Evolutionary conservation across 78 protist genomes (phyloP).

Genomic region (Kipferlia bialata): DNA sequence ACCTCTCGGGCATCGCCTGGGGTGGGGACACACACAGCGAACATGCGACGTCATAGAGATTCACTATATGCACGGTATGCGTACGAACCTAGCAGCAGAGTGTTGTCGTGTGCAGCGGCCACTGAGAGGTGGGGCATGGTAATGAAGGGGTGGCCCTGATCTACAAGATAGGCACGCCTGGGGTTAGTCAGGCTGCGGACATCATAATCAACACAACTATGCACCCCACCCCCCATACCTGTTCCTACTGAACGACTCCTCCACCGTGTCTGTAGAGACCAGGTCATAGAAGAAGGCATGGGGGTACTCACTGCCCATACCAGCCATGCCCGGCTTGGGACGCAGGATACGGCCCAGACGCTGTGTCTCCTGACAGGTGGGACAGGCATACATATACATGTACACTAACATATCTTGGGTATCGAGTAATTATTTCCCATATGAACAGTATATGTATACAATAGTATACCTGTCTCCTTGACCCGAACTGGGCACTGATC

Average conservation of each 20-base stretch:
- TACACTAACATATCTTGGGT: background rate
- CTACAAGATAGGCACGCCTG: no score
- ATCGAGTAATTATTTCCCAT: background rate
- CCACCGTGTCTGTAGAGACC: conserved; percentile 56
- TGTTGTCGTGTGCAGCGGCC: no score
- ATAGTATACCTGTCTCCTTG: conserved; percentile 21
- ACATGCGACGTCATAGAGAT: no score
- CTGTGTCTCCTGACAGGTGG: conserved; percentile 99
- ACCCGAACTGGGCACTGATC: conserved; percentile 77
- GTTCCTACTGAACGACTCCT: conserved; percentile 62
- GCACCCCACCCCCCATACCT: no score
- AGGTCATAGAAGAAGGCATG: conserved; percentile 93
- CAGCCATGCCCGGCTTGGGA: conserved; percentile 48
- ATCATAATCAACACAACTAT: no score
- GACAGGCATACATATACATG: conserved; percentile 47
- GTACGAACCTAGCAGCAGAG: no score
- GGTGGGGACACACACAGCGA: no score
- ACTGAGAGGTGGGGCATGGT: no score
- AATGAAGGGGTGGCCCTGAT: no score
- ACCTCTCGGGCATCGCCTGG: no score
- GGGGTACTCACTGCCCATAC: background rate
- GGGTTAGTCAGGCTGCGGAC: no score
- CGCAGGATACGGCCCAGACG: conserved; percentile 94
- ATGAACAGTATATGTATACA: background rate
- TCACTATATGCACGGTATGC: no score